Evolutionary conservation across 2,329 filamentous ascomycete species (phyloP), one percentile per base, ranked within the genome.

Genomic region (Lachnellula arida): DNA sequence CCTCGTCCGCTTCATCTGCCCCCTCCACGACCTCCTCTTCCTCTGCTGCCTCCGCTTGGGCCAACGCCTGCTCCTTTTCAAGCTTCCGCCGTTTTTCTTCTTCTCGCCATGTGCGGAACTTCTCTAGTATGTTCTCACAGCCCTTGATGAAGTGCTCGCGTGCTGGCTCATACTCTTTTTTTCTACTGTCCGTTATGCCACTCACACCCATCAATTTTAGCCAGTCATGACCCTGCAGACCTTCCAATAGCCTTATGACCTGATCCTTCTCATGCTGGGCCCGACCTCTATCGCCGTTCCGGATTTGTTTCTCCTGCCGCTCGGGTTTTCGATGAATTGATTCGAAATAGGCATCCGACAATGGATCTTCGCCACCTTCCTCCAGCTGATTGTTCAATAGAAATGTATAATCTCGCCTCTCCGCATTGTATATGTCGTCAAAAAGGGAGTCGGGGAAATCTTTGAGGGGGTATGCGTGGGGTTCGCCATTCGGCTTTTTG

Each of bases 161-260:
- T 59, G 94, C 94, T 2, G 88, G 85, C 71, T 96, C 91, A 71
- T 91, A 97, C 32, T 87, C 82, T 71, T 88, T 94, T 73, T 90
- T 93, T 67, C 90, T 89, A 22, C 84, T 85, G 67, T 97, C 92
- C 0, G 91, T 95, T 39, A 67, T 76, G 19, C 82, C 90, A 61
- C 85, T 93, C 35, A 97, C 87, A 25, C 93, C 94, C 85, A 99
- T 91, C 4, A 92, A 82, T 59, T 89, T 86, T 55, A 97, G 78
- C 94, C 94, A 99, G 72, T 97, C 94, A 56, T 89, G 90, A 2
- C 93, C 89, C 69, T 91, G 88, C 1, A 99, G 79, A 17, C 91
- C 91, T 53, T 94, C 91, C 6, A 97, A 78, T 15, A 87, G 72
- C 35, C 83, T 78, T 53, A 83, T 79, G 42, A 87, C 81, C 63